Percentiles rank a stretch among this genome's conserved stretches.
phyloP scores from a whole-genome alignment of 1,284 basidiomycete species.

The Volvariella surrecta region DNA sequence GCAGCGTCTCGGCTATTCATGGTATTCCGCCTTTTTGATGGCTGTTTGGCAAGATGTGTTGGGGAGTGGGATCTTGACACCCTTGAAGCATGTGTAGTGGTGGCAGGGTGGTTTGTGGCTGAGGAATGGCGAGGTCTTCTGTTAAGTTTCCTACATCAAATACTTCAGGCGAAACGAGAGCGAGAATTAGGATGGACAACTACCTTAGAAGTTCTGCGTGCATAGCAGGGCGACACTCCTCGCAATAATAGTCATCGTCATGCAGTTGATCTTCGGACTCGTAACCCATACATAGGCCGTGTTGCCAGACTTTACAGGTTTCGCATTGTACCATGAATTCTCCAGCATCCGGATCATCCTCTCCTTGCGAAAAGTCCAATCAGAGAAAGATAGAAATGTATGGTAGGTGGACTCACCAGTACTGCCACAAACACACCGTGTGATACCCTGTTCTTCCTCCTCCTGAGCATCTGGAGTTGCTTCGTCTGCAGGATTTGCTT shows the following conservation, averaged over 20 bases:
- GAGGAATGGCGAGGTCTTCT: slow-evolving; percentile 60
- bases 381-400: slow-evolving; percentile 11
- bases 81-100: slow-evolving; percentile 35
- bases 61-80: slow-evolving; percentile 74
- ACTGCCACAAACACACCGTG: slow-evolving; percentile 90
- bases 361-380: slow-evolving; percentile 35
- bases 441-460: slow-evolving; percentile 77
- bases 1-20: slow-evolving; percentile 97
- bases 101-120: slow-evolving; percentile 40
- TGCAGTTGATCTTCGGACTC: slow-evolving; percentile 78
- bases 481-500: slow-evolving; percentile 22
- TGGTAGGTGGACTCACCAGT: slow-evolving; percentile 48
- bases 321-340: slow-evolving; percentile 99
- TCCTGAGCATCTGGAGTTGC: slow-evolving; percentile 26
- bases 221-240: slow-evolving; percentile 85
- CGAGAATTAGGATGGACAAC: slow-evolving; percentile 18
- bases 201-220: slow-evolving; percentile 75
- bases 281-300: slow-evolving; percentile 95
- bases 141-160: slow-evolving; percentile 42
- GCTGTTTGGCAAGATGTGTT: slow-evolving; percentile 40
- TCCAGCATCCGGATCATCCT: slow-evolving; percentile 71
- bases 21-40: slow-evolving; percentile 84
- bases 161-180: slow-evolving; percentile 10
- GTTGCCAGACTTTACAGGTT: slow-evolving; percentile 96
- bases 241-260: slow-evolving; percentile 86